phyloP scores from a whole-genome alignment of 768 basidiomycete genomes.

The Naganishia randhawae region DNA sequence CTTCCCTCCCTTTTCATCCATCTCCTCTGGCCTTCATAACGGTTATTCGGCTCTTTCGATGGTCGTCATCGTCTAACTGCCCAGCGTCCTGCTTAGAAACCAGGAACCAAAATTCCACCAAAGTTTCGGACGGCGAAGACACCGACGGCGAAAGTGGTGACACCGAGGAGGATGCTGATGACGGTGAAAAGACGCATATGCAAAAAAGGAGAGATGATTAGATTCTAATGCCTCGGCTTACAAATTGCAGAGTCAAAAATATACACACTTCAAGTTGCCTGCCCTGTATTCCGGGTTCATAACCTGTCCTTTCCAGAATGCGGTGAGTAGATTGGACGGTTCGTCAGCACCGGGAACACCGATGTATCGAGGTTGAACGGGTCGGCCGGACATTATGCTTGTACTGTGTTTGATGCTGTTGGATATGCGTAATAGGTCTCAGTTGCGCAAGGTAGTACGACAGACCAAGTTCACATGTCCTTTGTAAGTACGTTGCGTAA shows the following conservation, averaged over 20 bases:
- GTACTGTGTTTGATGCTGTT: no score
- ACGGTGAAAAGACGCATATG: no score
- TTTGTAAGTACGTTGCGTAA: no score
- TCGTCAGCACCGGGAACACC: constrained; percentile 4
- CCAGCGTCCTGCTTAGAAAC: constrained; percentile 28
- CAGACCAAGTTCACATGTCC: no score
- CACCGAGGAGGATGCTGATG: constrained; percentile 31
- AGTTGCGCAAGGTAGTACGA: no score
- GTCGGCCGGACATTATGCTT: constrained; percentile 22
- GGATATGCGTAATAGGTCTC: no score
- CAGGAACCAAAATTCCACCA: constrained; percentile 28
- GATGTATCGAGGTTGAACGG: constrained; percentile 23
- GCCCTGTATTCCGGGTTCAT: constrained; percentile 27
- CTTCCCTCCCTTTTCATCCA: no score
- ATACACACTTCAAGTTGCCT: constrained; percentile 28
- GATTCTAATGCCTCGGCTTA: neutral
- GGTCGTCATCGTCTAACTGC: no score
- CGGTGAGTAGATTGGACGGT: constrained; percentile 9
- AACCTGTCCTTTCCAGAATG: constrained; percentile 28
- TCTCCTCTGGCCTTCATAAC: no score
- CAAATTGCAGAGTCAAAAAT: neutral
- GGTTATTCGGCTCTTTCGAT: no score
- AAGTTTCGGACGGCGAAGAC: constrained; percentile 27
- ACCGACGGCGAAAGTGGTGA: constrained; percentile 25
- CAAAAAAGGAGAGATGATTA: neutral